Evolutionary conservation across 164 flowering plant species (phyloP), one percentile per base, ranked within the genome.

Genomic region (Saururus chinensis): DNA sequence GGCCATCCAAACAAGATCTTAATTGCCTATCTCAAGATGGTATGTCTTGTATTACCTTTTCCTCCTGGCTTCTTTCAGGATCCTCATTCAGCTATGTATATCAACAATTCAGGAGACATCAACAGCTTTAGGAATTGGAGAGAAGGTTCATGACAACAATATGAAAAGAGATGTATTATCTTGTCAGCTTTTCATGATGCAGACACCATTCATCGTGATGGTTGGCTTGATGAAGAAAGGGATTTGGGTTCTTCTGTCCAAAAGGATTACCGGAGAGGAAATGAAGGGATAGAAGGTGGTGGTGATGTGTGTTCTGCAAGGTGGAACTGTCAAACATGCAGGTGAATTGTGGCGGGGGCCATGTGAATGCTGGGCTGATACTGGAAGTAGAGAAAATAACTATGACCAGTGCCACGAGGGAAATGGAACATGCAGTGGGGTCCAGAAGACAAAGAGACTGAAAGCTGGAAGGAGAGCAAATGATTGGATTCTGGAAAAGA

Each of bases 391-490:
- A 78, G 97, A 91, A 4, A 58, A 40, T 66, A 78, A 68, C 68
- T 69, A 72, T 72, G 93, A 91, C 40, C 96, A 88, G 54, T 84
- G 92, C 11, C 95, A 92, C 23, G 97, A 88, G 68, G 83, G 81
- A 95, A 91, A 64, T 90, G 99, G 99, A 87, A 78, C 74, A 77
- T 89, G n/a, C 84, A 93, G 23, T 95, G 99, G 99, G 97, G 97
- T 1, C 95, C 92, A 57, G 87, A 82, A 77, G 85, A 83, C 42
- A 93, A 82, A 69, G 95, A 86, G 59, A 60, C 77, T 12, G 91
- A 89, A 48, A 72, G 71, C 61, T 42, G 70, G 69, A 85, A 75
- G 59, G 88, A 87, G 49, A 45, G 49, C 54, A 89, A 87, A 74
- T 76, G 82, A 82, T 60, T 35, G 11, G 87, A 88, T 54, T 66